These are phyloP conservation scores for Thielaviopsis punctulata DNA, from an alignment of 2,329 filamentous ascomycete genomes.

Conservation along the genomic window DNA sequence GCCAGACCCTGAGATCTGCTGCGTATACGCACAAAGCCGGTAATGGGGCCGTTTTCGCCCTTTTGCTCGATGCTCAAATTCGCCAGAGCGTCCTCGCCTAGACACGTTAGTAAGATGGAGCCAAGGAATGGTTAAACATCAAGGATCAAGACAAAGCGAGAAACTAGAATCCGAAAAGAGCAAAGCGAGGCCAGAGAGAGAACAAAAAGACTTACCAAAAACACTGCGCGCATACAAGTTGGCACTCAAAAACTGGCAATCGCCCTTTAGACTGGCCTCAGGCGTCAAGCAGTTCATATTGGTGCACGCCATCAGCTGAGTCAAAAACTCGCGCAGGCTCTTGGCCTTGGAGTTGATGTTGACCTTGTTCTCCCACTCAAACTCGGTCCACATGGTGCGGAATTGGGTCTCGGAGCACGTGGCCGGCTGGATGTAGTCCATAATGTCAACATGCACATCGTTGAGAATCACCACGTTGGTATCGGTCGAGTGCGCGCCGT, in stretches of 20 bases:
- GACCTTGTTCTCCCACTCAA: slow-evolving; percentile 99
- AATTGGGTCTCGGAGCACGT: slow-evolving; percentile 96
- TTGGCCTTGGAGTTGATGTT: slow-evolving; percentile 98
- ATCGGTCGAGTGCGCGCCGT: slow-evolving; percentile 78
- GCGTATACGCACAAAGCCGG: slow-evolving; percentile 92
- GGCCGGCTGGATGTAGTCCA: slow-evolving; percentile 98
- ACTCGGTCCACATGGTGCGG: slow-evolving; percentile 99
- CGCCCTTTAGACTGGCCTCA: slow-evolving; percentile 87
- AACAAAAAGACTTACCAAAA: slow-evolving; percentile 57
- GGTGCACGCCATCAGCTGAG: slow-evolving; percentile 88
- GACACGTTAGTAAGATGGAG: not conserved
- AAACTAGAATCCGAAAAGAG: not conserved
- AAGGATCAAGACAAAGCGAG: too few species aligned
- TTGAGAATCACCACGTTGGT: slow-evolving; percentile 96
- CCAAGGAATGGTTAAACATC: too few species aligned
- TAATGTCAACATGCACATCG: slow-evolving; percentile 95
- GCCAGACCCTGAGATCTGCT: slow-evolving; percentile 92
- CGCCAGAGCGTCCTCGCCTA: slow-evolving; percentile 93
- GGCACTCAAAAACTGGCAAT: slow-evolving; percentile 93
- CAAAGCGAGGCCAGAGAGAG: not conserved
- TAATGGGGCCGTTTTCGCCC: slow-evolving; percentile 84
- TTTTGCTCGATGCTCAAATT: slow-evolving; percentile 98
- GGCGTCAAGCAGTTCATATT: slow-evolving; percentile 98
- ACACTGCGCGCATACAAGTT: slow-evolving; percentile 94
- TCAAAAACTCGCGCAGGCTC: slow-evolving; percentile 76